Evolutionary conservation across 192 early-diverging fungal genomes (phyloP).

Genomic region (Gaertneriomyces semiglobifer): DNA sequence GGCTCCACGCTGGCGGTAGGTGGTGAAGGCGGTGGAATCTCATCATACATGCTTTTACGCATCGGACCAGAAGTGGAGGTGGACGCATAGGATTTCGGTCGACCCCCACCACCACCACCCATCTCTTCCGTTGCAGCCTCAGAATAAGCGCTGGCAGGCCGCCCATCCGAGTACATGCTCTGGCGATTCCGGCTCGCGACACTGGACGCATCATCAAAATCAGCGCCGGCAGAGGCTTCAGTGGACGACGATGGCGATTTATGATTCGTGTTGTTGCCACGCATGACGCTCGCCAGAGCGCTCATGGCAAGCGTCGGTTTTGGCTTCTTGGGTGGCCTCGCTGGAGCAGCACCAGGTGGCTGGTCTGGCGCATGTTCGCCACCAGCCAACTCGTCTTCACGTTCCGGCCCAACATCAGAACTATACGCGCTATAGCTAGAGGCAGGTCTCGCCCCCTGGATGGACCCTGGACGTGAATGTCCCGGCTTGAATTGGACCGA

Average conservation of each 20-base stretch:
- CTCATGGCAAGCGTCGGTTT: slow-evolving; percentile 35
- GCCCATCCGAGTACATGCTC: slow-evolving; percentile 25
- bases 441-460: background rate
- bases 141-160: slow-evolving; percentile 12
- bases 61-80: background rate
- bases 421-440: background rate
- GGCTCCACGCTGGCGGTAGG: too few relatives aligned
- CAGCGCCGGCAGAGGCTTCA: background rate
- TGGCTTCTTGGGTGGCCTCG: slow-evolving; percentile 20
- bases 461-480: slow-evolving; percentile 11
- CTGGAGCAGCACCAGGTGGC: slow-evolving; percentile 11
- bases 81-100: background rate
- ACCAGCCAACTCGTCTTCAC: background rate
- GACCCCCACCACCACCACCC: background rate
- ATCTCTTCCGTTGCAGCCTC: slow-evolving; percentile 13
- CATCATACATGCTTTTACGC: slow-evolving; percentile 3
- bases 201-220: slow-evolving; percentile 18
- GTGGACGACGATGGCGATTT: background rate
- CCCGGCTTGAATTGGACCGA: background rate
- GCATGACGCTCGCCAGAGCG: slow-evolving; percentile 38
- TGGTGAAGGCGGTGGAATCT: background rate
- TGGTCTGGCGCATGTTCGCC: background rate
- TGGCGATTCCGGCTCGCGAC: slow-evolving; percentile 15
- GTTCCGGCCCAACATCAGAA: too few relatives aligned
- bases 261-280: slow-evolving; percentile 1